phyloP scores from a whole-genome alignment of 2,329 filamentous ascomycete genomes.

The Ophiocordyceps robertsii region DNA sequence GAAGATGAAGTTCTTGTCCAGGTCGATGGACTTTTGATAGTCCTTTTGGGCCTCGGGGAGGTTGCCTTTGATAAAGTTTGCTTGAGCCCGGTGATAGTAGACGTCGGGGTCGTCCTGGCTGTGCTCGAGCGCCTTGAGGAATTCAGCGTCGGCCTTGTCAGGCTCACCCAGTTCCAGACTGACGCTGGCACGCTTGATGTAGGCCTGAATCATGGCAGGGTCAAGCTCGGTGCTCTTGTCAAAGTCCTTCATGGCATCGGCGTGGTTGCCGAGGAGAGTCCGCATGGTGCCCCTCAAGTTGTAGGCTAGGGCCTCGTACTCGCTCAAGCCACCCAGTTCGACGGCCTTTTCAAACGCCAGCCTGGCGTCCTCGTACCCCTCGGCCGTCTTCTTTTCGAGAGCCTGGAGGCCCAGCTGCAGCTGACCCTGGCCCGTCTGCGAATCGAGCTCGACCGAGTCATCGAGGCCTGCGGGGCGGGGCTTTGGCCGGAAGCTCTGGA shows the following conservation, averaged over 20 bases:
- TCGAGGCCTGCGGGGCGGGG: constrained; percentile 70
- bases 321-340: constrained; percentile 64
- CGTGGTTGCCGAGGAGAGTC: constrained; percentile 80
- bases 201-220: constrained; percentile 81
- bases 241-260: constrained; percentile 69
- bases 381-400: constrained; percentile 74
- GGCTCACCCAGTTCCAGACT: constrained; percentile 84
- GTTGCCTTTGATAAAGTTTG: constrained; percentile 94
- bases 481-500: constrained; percentile 90
- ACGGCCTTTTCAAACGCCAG: constrained; percentile 78
- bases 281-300: constrained; percentile 96
- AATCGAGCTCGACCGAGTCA: constrained; percentile 61
- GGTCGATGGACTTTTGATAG: constrained; percentile 97
- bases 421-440: constrained; percentile 72
- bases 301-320: constrained; percentile 81
- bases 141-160: constrained; percentile 77
- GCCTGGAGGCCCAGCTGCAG: constrained; percentile 71
- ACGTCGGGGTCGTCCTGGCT: constrained; percentile 89
- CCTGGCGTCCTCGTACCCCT: constrained; percentile 83
- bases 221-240: constrained; percentile 89
- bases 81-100: constrained; percentile 96
- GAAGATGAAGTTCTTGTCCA: constrained; percentile 95
- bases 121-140: constrained; percentile 71
- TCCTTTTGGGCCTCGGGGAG: constrained; percentile 91
- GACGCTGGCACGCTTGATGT: constrained; percentile 98